Conservation (phyloP, 768 basidiomycete species). For the Chiua virens region DNA sequence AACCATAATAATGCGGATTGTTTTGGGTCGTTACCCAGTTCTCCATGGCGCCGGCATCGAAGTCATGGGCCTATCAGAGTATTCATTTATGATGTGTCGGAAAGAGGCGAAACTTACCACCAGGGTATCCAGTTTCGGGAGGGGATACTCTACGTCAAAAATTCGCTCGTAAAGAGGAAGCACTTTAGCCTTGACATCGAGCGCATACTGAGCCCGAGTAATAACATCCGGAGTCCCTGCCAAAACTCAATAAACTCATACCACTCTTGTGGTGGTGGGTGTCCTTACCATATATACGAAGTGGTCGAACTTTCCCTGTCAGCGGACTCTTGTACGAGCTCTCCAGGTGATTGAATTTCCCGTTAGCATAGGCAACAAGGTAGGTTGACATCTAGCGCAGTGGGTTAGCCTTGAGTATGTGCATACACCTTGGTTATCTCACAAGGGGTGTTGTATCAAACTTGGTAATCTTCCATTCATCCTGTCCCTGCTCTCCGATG, state of each 20-base stretch:
- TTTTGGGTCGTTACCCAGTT: conserved; percentile 58
- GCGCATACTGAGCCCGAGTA: conserved; percentile 79
- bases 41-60: conserved; percentile 93
- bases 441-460: conserved; percentile 80
- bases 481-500: conserved; percentile 32
- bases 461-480: conserved; percentile 76
- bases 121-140: conserved; percentile 93
- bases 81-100: not conserved
- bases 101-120: conserved; percentile 47
- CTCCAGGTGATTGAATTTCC: conserved; percentile 71
- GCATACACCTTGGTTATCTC: conserved; percentile 5
- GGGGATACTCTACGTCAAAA: conserved; percentile 89
- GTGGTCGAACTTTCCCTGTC: conserved; percentile 75
- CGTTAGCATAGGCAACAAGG: conserved; percentile 86
- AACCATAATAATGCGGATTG: not conserved
- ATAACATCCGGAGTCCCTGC: conserved; percentile 80
- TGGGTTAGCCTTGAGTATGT: not conserved
- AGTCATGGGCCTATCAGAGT: conserved; percentile 67
- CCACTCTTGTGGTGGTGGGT: not conserved
- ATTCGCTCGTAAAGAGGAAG: conserved; percentile 90
- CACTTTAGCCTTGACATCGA: conserved; percentile 81
- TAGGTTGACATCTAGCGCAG: conserved; percentile 72
- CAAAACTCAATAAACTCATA: conserved; percentile 2
- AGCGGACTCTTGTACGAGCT: conserved; percentile 76
- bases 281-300: conserved; percentile 78